These are phyloP conservation scores for Nakazawaea wyomingensis DNA, from an alignment of 805 yeast species.

Conservation along the genomic window DNA sequence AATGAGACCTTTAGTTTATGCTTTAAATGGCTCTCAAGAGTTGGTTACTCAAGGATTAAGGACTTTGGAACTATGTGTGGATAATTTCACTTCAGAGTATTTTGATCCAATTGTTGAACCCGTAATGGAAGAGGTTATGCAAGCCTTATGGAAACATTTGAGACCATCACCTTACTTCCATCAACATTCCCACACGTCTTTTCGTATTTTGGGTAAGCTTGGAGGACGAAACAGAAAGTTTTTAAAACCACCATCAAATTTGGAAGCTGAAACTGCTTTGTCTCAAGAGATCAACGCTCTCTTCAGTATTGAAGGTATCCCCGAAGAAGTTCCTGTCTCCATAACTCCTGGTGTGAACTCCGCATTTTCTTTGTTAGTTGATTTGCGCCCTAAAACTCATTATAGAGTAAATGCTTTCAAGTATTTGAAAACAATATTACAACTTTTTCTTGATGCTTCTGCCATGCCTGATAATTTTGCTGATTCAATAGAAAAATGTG, in stretches of 20 bases:
- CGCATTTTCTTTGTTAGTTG: constrained; percentile 72
- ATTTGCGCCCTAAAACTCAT: constrained; percentile 54
- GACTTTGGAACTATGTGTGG: constrained; percentile 93
- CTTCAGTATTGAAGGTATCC: constrained; percentile 67
- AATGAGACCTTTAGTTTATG: constrained; percentile 88
- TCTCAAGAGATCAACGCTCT: constrained; percentile 68
- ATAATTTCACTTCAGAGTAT: constrained; percentile 91
- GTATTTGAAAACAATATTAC: constrained; percentile 60
- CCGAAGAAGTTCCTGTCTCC: constrained; percentile 59
- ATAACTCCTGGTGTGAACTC: constrained; percentile 79
- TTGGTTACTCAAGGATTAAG: constrained; percentile 91
- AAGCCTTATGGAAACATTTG: constrained; percentile 85
- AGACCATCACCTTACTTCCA: constrained; percentile 93
- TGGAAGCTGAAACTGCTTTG: constrained; percentile 44
- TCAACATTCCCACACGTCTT: constrained; percentile 91
- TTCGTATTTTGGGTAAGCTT: constrained; percentile 86
- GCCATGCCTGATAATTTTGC: constrained; percentile 42
- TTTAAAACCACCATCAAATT: constrained; percentile 67
- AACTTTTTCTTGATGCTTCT: constrained; percentile 58
- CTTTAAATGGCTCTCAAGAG: constrained; percentile 86
- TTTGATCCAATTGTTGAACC: constrained; percentile 98
- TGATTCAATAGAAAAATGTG: constrained; percentile 43
- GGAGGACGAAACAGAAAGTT: constrained; percentile 95
- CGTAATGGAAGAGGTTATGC: constrained; percentile 89
- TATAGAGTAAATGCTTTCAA: constrained; percentile 76